These are phyloP conservation scores for Calonectria pseudoturangicola DNA, from an alignment of 2,329 filamentous ascomycete species.

Conservation along the genomic window DNA sequence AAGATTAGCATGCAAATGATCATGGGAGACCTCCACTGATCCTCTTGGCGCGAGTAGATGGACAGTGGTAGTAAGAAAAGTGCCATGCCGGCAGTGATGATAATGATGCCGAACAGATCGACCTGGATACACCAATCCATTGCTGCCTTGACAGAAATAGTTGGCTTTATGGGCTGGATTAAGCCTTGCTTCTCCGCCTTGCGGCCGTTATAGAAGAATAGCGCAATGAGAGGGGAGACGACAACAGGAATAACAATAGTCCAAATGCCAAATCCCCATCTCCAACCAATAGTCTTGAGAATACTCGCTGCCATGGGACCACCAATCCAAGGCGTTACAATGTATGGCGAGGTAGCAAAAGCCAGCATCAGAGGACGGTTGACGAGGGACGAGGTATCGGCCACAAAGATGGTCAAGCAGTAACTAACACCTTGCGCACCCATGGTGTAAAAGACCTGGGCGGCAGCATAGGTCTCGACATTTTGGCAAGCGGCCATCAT, in stretches of 20 bases:
- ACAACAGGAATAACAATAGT: conserved; percentile 40
- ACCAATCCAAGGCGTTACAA: conserved; percentile 80
- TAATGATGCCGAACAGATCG: conserved; percentile 73
- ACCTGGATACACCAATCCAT: conserved; percentile 74
- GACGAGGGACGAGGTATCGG: conserved; percentile 79
- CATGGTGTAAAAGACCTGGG: conserved; percentile 73
- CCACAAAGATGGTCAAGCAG: conserved; percentile 75
- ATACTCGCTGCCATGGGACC: conserved; percentile 74
- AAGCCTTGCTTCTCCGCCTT: conserved; percentile 76
- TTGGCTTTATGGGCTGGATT: conserved; percentile 54
- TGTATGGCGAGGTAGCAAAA: conserved; percentile 78
- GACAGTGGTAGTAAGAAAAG: conserved; percentile 81
- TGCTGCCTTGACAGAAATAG: conserved; percentile 38
- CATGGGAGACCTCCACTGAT: conserved; percentile 68
- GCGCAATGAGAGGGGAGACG: conserved; percentile 23
- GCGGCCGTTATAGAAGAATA: conserved; percentile 43
- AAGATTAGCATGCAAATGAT: conserved; percentile 74
- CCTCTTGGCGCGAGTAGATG: conserved; percentile 66
- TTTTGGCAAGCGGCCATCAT: conserved; percentile 76
- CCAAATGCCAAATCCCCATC: conserved; percentile 79
- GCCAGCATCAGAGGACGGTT: conserved; percentile 80
- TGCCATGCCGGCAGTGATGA: conserved; percentile 73
- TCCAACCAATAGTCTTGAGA: conserved; percentile 72
- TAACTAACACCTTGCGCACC: conserved; percentile 64
- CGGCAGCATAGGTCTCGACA: conserved; percentile 67